Percentiles rank a stretch among this genome's conserved stretches.
phyloP scores from a whole-genome alignment of 345 rosid species.

The Cardamine resedifolia region DNA sequence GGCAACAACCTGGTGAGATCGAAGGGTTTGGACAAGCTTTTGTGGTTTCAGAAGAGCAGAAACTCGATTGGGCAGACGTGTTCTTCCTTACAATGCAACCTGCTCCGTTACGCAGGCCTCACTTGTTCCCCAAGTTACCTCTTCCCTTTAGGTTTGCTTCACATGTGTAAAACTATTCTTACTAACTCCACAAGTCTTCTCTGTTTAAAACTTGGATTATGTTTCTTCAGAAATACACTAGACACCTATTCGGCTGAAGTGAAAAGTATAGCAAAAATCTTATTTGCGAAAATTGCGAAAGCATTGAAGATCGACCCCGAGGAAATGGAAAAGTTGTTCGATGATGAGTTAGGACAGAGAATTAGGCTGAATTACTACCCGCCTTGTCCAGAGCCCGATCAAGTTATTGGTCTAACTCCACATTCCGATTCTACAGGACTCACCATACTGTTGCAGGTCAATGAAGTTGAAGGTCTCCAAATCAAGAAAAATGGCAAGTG shows the following conservation, averaged over 20 bases:
- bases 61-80: constrained; percentile 38
- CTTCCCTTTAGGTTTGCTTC: constrained; percentile 20
- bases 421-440: constrained; percentile 51
- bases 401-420: constrained; percentile 40
- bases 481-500: constrained; percentile 46
- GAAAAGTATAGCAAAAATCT: constrained; percentile 36
- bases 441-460: constrained; percentile 49
- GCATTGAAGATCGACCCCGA: constrained; percentile 48
- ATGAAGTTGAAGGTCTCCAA: constrained; percentile 53
- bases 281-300: constrained; percentile 41
- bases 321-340: constrained; percentile 41
- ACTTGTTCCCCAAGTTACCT: constrained; percentile 22
- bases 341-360: constrained; percentile 41
- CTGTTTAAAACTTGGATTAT: neutral
- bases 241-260: constrained; percentile 44
- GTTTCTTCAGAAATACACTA: constrained; percentile 42
- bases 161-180: constrained; percentile 11
- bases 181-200: neutral
- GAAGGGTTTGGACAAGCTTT: constrained; percentile 39
- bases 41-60: constrained; percentile 29
- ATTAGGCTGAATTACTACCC: constrained; percentile 45
- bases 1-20: constrained; percentile 16
- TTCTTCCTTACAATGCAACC: constrained; percentile 31
- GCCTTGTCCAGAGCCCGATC: constrained; percentile 49
- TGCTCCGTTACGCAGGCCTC: constrained; percentile 15